Evolutionary conservation across 2,329 filamentous ascomycete species (phyloP).

Genomic region (Fusarium goolgardi): DNA sequence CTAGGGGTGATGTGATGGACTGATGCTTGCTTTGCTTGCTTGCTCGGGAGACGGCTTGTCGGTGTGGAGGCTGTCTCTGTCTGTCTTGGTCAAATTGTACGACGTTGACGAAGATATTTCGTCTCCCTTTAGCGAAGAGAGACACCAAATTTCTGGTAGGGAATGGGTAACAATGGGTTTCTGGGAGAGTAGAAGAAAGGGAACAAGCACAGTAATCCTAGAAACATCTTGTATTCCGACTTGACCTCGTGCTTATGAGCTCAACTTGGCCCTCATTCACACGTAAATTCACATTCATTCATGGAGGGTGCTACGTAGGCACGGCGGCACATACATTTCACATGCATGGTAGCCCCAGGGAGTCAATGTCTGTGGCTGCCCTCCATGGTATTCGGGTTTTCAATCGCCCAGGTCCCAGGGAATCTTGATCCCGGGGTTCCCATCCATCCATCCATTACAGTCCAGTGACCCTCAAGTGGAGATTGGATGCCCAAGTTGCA

Average conservation of each 20-base stretch:
- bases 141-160: slow-evolving; percentile 9
- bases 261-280: slow-evolving; percentile 1
- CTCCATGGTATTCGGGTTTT: neutral
- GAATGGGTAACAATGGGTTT: neutral
- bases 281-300: neutral
- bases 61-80: slow-evolving; percentile 27
- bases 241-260: slow-evolving; percentile 14
- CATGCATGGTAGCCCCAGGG: neutral
- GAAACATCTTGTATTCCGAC: slow-evolving; percentile 11
- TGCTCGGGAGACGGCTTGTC: slow-evolving; percentile 30
- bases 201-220: neutral
- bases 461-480: slow-evolving; percentile 3
- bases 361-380: neutral
- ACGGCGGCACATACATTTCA: neutral
- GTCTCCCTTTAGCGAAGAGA: slow-evolving; percentile 15
- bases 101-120: slow-evolving; percentile 17
- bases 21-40: slow-evolving; percentile 7
- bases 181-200: neutral
- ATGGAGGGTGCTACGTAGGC: slow-evolving; percentile 30
- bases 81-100: slow-evolving; percentile 28
- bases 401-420: neutral
- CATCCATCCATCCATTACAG: slow-evolving; percentile 7
- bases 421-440: slow-evolving; percentile 13
- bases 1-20: slow-evolving; percentile 35
- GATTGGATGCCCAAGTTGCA: slow-evolving; percentile 1